Evolutionary conservation across 768 basidiomycete genomes (phyloP).

Genomic region (Cystobasidium ongulense): DNA sequence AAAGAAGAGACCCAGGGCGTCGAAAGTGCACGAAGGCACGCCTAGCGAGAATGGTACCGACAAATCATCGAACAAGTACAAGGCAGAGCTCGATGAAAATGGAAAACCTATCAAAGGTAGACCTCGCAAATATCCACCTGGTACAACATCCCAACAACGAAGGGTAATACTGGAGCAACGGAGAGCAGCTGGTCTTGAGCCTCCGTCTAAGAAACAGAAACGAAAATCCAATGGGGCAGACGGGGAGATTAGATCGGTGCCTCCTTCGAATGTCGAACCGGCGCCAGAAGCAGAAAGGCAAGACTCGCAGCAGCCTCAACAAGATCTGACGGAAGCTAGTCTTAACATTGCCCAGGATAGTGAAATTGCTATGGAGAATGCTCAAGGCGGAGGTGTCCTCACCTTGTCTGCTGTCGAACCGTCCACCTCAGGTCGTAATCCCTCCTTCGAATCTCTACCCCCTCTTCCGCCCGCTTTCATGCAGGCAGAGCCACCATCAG

Average conservation of each 20-base stretch:
- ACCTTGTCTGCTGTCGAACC: too few relatives aligned
- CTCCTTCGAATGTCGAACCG: background rate
- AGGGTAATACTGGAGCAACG: background rate
- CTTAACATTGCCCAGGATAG: background rate
- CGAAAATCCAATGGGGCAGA: background rate
- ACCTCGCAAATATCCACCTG: slow-evolving; percentile 39
- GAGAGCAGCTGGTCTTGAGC: background rate
- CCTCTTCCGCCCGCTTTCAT: too few relatives aligned
- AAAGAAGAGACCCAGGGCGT: background rate
- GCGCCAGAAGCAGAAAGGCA: background rate
- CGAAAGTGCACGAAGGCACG: background rate
- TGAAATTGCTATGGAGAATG: too few relatives aligned
- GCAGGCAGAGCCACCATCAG: too few relatives aligned
- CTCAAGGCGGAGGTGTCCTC: too few relatives aligned
- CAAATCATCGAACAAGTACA: background rate
- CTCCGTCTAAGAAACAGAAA: background rate
- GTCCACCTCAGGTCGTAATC: too few relatives aligned
- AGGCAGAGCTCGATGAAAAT: slow-evolving; percentile 41
- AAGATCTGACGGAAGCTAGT: background rate
- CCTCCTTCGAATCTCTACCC: too few relatives aligned
- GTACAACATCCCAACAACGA: slow-evolving; percentile 37
- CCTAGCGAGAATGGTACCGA: background rate
- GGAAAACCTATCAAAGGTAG: slow-evolving; percentile 42
- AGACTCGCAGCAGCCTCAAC: background rate
- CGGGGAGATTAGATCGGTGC: background rate